Conservation (phyloP, 202 grass and related monocot genomes). For the Digitaria exilis region DNA sequence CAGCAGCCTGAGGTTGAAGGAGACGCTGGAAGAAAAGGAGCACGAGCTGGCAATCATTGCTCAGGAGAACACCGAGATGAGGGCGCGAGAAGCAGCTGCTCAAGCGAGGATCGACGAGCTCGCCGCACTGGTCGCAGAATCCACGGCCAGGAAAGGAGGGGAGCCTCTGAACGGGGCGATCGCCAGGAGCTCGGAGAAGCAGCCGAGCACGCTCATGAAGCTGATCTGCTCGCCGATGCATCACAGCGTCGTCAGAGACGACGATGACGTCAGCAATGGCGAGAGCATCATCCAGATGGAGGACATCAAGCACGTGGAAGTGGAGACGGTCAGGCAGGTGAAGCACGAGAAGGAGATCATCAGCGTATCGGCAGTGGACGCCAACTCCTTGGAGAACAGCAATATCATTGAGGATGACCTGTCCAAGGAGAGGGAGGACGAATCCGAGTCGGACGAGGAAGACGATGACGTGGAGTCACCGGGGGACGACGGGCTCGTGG, state of each 20-base stretch:
- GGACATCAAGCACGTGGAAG: conserved; percentile 59
- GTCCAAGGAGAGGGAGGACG: conserved; percentile 47
- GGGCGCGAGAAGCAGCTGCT: conserved; percentile 57
- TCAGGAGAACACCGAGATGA: conserved; percentile 64
- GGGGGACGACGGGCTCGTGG: conserved; percentile 44
- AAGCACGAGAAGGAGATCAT: conserved; percentile 20
- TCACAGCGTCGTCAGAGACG: conserved; percentile 35
- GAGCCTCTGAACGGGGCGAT: conserved; percentile 14
- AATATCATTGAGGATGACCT: conserved; percentile 66
- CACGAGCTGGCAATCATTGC: conserved; percentile 54
- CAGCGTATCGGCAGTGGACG: conserved; percentile 7
- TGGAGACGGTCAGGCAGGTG: conserved; percentile 55
- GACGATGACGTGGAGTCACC: conserved; percentile 50
- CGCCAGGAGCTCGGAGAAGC: conserved; percentile 49
- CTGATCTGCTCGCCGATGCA: conserved; percentile 64
- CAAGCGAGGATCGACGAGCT: conserved; percentile 65
- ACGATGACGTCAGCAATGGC: conserved; percentile 45
- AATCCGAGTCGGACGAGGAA: conserved; percentile 1
- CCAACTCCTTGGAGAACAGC: conserved; percentile 48
- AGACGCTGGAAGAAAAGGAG: conserved; percentile 68
- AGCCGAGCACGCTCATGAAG: conserved; percentile 49
- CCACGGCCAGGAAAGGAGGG: conserved; percentile 59
- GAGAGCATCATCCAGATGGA: conserved; percentile 39
- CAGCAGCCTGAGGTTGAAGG: conserved; percentile 67
- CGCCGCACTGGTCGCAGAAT: conserved; percentile 50